phyloP scores from a whole-genome alignment of 2,329 filamentous ascomycete species.

The Monosporascus ibericus region DNA sequence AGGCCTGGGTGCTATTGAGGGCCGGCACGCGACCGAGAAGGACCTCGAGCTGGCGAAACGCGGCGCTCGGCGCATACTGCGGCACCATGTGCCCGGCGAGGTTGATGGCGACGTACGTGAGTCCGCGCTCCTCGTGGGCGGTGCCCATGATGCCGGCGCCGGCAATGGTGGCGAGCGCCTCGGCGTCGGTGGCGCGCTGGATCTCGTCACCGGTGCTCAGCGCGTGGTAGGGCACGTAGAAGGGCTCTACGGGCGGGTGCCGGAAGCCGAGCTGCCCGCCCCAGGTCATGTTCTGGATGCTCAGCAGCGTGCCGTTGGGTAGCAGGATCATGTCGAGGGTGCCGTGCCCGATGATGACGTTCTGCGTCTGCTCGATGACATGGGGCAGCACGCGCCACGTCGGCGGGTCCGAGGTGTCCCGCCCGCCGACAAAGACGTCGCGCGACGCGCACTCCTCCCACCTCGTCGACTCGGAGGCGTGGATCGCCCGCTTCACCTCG shows the following conservation, averaged over 20 bases:
- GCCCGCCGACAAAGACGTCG: constrained; percentile 30
- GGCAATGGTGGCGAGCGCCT: constrained; percentile 37
- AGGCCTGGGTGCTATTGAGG: constrained; percentile 20
- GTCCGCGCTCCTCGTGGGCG: constrained; percentile 64
- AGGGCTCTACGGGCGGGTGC: constrained; percentile 49
- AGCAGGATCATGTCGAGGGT: constrained; percentile 62
- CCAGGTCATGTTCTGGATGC: constrained; percentile 80
- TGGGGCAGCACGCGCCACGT: constrained; percentile 55
- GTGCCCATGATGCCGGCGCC: constrained; percentile 64
- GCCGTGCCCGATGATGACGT: constrained; percentile 70
- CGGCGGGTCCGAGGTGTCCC: constrained; percentile 49
- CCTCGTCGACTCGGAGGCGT: constrained; percentile 44
- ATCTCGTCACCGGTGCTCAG: constrained; percentile 26
- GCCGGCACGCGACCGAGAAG: constrained; percentile 61
- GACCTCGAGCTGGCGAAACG: constrained; percentile 69
- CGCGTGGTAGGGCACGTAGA: constrained; percentile 63
- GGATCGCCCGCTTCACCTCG: constrained; percentile 64
- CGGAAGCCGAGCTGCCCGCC: constrained; percentile 66
- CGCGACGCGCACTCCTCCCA: constrained; percentile 20
- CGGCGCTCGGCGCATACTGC: constrained; percentile 61
- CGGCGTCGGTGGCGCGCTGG: constrained; percentile 13
- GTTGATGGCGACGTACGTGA: constrained; percentile 64
- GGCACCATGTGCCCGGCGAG: constrained; percentile 63
- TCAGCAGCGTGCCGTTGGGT: constrained; percentile 62
- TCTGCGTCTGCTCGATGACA: constrained; percentile 67